Conservation (phyloP, 257 asterid species). For the Solanum corneliomulleri region DNA sequence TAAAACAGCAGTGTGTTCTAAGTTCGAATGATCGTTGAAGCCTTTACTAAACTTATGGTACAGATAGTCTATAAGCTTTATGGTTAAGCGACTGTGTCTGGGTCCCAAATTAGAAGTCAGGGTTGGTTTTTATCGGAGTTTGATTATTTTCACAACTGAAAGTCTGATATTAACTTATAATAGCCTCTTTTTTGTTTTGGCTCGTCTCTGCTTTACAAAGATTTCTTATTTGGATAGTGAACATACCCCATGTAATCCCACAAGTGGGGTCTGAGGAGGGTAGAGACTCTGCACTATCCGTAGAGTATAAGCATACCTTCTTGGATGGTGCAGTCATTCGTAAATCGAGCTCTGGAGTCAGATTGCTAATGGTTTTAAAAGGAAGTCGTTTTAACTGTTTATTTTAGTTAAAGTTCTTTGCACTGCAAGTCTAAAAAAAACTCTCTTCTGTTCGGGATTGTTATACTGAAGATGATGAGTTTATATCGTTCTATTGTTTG, state of each 20-base stretch:
- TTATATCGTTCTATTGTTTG: background rate
- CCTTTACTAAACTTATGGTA: background rate
- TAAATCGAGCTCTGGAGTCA: background rate
- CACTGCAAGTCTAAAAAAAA: background rate
- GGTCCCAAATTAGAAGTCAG: background rate
- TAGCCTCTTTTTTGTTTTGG: background rate
- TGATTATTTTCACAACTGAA: background rate
- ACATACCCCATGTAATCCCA: background rate
- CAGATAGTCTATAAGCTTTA: background rate
- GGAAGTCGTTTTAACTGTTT: background rate
- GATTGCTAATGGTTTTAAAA: background rate
- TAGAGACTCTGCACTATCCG: background rate
- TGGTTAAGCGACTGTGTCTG: background rate
- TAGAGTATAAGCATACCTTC: background rate
- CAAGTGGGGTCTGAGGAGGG: background rate
- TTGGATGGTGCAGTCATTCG: background rate
- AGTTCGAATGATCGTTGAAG: background rate
- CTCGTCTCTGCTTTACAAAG: background rate
- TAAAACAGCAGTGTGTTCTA: background rate
- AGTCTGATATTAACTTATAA: background rate
- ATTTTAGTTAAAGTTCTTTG: background rate
- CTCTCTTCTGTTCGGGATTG: background rate
- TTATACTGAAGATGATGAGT: background rate
- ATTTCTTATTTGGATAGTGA: background rate
- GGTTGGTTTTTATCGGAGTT: background rate